These are phyloP conservation scores for Castanea crenata DNA, from an alignment of 306 rosid genomes.

Conservation along the genomic window DNA sequence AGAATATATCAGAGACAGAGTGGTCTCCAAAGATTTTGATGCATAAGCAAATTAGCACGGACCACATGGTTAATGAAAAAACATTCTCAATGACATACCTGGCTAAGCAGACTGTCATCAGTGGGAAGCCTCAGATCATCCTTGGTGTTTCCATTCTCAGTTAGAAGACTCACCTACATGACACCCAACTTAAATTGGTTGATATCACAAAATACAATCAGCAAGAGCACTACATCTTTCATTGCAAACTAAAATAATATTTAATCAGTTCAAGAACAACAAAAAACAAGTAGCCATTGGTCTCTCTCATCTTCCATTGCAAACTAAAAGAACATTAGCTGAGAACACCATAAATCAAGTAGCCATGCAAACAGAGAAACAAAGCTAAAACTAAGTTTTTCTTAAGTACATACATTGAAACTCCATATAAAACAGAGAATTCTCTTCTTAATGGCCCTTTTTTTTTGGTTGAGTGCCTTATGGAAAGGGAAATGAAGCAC, in stretches of 20 bases:
- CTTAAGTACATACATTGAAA: too few species aligned
- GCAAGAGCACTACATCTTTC: not conserved
- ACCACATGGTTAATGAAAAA: not conserved
- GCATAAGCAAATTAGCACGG: not conserved
- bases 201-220: not conserved
- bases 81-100: constrained; percentile 34
- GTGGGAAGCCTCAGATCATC: constrained; percentile 82
- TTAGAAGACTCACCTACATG: constrained; percentile 63
- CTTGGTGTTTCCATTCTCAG: constrained; percentile 73
- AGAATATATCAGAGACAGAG: not conserved
- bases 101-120: constrained; percentile 56
- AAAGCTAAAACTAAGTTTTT: too few species aligned
- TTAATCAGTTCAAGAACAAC: too few species aligned
- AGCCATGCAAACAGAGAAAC: too few species aligned
- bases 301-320: too few species aligned
- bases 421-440: too few species aligned
- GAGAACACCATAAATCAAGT: too few species aligned
- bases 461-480: not conserved
- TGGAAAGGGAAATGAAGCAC: not conserved
- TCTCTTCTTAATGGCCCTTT: not conserved
- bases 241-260: too few species aligned
- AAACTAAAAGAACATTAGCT: too few species aligned
- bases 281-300: too few species aligned
- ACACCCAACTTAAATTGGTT: constrained; percentile 8
- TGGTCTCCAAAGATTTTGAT: not conserved